Conservation (phyloP, 805 yeast species). For the Yarrowia sp. region DNA sequence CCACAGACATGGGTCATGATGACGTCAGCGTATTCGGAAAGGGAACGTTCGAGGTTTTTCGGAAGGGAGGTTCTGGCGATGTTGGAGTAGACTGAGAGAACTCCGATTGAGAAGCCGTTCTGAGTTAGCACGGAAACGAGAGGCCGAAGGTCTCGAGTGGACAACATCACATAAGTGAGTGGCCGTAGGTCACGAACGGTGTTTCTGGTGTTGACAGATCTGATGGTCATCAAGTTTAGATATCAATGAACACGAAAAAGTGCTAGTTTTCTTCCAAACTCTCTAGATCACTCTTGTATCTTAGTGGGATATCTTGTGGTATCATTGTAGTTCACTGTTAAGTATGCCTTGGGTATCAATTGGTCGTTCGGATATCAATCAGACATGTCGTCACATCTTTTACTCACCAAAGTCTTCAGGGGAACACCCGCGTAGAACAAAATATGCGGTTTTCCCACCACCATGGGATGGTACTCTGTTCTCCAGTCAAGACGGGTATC, state of each 20-base stretch:
- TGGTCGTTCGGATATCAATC: neutral
- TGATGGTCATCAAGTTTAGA: too few relatives aligned
- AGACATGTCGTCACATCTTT: neutral
- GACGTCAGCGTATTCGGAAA: slow-evolving; percentile 8
- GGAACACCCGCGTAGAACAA: slow-evolving; percentile 24
- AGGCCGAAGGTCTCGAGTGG: neutral
- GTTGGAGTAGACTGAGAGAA: slow-evolving; percentile 13
- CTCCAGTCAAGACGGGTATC: slow-evolving; percentile 18
- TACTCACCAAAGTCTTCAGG: slow-evolving; percentile 21
- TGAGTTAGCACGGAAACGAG: neutral
- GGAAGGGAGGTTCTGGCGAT: slow-evolving; percentile 7
- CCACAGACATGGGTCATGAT: slow-evolving; percentile 35
- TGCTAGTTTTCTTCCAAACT: too few relatives aligned
- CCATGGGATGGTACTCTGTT: slow-evolving; percentile 11
- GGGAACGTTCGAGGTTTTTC: neutral
- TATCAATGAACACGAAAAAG: too few relatives aligned
- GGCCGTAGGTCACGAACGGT: slow-evolving; percentile 2
- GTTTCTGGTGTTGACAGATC: too few relatives aligned
- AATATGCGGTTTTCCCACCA: neutral
- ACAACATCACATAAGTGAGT: too few relatives aligned
- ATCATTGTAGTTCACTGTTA: too few relatives aligned
- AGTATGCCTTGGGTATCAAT: neutral
- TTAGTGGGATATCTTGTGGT: too few relatives aligned
- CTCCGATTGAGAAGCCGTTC: slow-evolving; percentile 29
- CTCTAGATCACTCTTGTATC: too few relatives aligned